A percentile compares a stretch with the other conserved stretches of the same genome.
These are phyloP conservation scores for Cutaneotrichosporon dermatis DNA, from an alignment of 1,284 basidiomycete species.

Conservation along the genomic window DNA sequence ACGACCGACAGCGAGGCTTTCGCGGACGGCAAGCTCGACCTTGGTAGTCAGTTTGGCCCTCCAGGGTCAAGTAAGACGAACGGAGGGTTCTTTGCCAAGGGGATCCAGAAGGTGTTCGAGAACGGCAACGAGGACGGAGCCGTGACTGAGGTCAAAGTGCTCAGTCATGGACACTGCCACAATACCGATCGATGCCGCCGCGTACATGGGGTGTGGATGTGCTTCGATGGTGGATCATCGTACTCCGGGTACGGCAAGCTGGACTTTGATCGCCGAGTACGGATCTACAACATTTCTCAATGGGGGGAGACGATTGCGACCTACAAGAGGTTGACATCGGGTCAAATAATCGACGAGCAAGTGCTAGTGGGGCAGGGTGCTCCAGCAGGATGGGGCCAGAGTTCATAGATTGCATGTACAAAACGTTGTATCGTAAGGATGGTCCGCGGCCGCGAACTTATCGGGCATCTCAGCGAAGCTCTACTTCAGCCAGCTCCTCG, in stretches of 20 bases:
- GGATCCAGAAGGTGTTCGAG: conserved; percentile 55
- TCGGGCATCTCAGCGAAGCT: too few species aligned
- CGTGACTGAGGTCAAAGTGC: conserved; percentile 54
- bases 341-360: conserved; percentile 61
- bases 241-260: conserved; percentile 79
- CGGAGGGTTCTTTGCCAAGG: conserved; percentile 76
- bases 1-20: conserved; percentile 48
- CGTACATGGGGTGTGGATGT: conserved; percentile 75
- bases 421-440: background rate
- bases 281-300: conserved; percentile 75
- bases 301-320: conserved; percentile 85
- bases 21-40: conserved; percentile 53
- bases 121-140: conserved; percentile 51
- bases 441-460: too few species aligned
- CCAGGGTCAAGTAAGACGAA: conserved; percentile 60
- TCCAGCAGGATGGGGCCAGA: conserved; percentile 23
- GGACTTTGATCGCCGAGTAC: conserved; percentile 82
- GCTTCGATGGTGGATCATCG: conserved; percentile 89
- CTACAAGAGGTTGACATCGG: conserved; percentile 77
- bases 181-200: conserved; percentile 82
- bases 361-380: conserved; percentile 40
- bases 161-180: conserved; percentile 84
- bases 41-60: conserved; percentile 62
- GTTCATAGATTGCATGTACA: background rate
- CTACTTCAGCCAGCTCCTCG: too few species aligned